These are phyloP conservation scores for Microbotryum intermedium DNA, from an alignment of 1,284 basidiomycete species.

Conservation along the genomic window DNA sequence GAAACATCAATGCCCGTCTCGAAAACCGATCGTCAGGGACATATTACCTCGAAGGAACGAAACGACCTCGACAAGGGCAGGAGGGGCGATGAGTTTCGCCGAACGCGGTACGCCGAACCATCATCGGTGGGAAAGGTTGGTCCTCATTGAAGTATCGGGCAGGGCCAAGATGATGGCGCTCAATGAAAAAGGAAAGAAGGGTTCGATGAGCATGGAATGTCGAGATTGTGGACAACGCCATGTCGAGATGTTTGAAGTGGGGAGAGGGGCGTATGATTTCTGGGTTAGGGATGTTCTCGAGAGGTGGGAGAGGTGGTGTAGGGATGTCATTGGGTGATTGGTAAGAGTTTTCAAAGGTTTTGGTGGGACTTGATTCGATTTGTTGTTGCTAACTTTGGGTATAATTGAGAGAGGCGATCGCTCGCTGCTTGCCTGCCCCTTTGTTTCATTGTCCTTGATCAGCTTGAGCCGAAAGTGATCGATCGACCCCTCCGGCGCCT, in stretches of 20 bases:
- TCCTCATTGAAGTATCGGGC: slow-evolving; percentile 21
- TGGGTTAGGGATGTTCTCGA: slow-evolving; percentile 14
- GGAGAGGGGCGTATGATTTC: slow-evolving; percentile 17
- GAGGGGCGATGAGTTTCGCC: slow-evolving; percentile 1
- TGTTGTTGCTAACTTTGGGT: too few species aligned
- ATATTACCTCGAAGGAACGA: slow-evolving; percentile 14
- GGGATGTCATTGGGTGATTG: background rate
- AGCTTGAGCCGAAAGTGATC: too few species aligned
- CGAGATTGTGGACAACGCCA: slow-evolving; percentile 22
- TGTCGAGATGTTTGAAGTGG: slow-evolving; percentile 21
- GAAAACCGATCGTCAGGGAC: slow-evolving; percentile 20
- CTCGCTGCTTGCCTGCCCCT: too few species aligned
- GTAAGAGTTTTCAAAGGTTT: too few species aligned
- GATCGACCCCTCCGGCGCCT: too few species aligned
- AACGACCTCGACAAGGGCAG: background rate
- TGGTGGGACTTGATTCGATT: too few species aligned
- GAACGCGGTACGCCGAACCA: slow-evolving; percentile 9
- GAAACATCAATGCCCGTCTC: background rate
- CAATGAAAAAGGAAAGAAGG: too few species aligned
- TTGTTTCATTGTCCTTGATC: too few species aligned
- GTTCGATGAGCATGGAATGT: background rate
- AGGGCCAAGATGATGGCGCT: background rate
- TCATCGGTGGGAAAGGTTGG: slow-evolving; percentile 20
- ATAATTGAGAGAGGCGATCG: too few species aligned
- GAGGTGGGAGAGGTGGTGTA: slow-evolving; percentile 14